A percentile compares a stretch with the other conserved stretches of the same genome.
Conservation (phyloP, 169 alveolate genomes). For the Eimeria necatrix region DNA sequence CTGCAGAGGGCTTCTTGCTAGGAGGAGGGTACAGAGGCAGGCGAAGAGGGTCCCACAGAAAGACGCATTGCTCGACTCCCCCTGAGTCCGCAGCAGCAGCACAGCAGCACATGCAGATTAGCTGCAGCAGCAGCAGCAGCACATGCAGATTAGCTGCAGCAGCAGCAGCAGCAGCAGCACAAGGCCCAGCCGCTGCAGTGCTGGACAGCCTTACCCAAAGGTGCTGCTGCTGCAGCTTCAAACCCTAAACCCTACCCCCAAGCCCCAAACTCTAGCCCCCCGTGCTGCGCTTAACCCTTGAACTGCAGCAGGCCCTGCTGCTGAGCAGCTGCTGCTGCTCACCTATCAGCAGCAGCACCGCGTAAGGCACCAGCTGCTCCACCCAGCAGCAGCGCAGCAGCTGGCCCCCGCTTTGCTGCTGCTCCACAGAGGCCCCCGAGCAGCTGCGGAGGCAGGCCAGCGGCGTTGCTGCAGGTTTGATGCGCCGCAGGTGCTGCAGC, state of each 20-base stretch:
- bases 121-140: constrained; percentile 54
- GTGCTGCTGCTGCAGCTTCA: constrained; percentile 28
- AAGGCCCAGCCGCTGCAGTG: not conserved
- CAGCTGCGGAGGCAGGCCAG: constrained; percentile 59
- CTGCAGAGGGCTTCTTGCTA: constrained; percentile 10
- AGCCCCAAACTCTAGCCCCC: not conserved
- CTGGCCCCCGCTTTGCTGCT: constrained; percentile 61
- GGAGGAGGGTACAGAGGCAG: constrained; percentile 71
- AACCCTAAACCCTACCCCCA: not conserved
- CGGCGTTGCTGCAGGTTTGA: constrained; percentile 20
- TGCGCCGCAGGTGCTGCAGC: constrained; percentile 41
- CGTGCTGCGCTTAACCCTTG: not conserved
- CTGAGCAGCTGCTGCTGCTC: constrained; percentile 4
- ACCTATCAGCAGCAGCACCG: constrained; percentile 41
- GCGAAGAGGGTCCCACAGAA: constrained; percentile 74
- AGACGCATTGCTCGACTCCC: constrained; percentile 76
- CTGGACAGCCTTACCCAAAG: not conserved
- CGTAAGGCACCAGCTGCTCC: constrained; percentile 55
- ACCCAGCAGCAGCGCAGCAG: constrained; percentile 71
- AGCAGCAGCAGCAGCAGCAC: constrained; percentile 23
- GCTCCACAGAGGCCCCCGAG: constrained; percentile 17
- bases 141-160: too few relatives aligned
- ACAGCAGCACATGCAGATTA: not conserved
- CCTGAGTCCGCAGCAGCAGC: constrained; percentile 59
- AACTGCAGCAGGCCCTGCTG: not conserved